Conservation (phyloP, 2,329 filamentous ascomycete species). For the Fusarium chlamydosporum region DNA sequence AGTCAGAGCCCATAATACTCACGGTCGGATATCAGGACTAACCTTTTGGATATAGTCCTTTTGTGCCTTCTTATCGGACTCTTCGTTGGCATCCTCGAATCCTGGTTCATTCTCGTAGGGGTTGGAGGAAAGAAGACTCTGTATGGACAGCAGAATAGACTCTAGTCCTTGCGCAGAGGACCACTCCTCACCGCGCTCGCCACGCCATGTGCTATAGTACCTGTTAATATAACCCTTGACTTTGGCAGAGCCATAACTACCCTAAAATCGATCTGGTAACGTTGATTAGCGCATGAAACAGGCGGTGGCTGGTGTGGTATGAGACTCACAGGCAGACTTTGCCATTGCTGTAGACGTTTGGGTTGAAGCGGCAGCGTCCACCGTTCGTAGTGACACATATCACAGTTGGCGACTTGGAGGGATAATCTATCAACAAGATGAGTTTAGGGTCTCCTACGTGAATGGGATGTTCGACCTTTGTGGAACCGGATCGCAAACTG, state of each 20-base stretch:
- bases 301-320: neutral
- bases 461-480: conserved; percentile 67
- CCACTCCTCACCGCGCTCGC: conserved; percentile 93
- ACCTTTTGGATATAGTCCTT: conserved; percentile 85
- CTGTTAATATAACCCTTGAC: conserved; percentile 29
- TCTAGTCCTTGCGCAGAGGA: conserved; percentile 95
- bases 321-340: conserved; percentile 88
- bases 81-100: conserved; percentile 80
- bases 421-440: conserved; percentile 77
- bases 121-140: conserved; percentile 93
- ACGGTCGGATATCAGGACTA: conserved; percentile 17
- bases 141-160: conserved; percentile 93
- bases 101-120: conserved; percentile 98
- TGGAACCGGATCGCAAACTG: conserved; percentile 84
- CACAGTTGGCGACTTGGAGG: conserved; percentile 73
- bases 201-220: conserved; percentile 87
- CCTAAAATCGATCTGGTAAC: conserved; percentile 84
- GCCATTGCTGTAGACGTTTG: conserved; percentile 92
- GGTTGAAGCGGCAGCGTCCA: conserved; percentile 93
- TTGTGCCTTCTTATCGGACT: conserved; percentile 79
- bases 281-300: conserved; percentile 41
- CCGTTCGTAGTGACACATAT: conserved; percentile 86
- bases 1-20: conserved; percentile 27
- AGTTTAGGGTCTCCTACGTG: conserved; percentile 24
- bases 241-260: conserved; percentile 62